phyloP scores from a whole-genome alignment of 2,329 filamentous ascomycete species.

The Podosphaera xanthii region DNA sequence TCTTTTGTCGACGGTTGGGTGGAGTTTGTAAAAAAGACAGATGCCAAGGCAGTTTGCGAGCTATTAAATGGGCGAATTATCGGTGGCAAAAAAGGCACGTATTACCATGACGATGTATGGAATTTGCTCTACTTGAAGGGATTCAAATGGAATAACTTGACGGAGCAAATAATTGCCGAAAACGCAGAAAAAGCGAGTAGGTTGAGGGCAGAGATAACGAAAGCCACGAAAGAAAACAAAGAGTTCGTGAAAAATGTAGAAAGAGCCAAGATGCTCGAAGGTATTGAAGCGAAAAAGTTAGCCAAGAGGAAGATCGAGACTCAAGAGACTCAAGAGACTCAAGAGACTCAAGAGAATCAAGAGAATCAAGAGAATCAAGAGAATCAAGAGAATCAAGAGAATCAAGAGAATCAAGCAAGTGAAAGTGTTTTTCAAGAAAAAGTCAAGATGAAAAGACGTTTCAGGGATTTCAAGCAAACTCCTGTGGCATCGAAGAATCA shows the following conservation, averaged over 20 bases:
- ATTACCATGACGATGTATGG: conserved; percentile 75
- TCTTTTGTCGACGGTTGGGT: conserved; percentile 74
- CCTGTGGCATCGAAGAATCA: conserved; percentile 28
- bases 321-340: conserved; percentile 11
- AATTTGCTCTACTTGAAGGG: conserved; percentile 60
- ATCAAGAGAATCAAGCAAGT: conserved; percentile 8
- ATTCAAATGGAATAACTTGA: conserved; percentile 59
- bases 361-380: conserved; percentile 10
- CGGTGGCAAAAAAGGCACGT: conserved; percentile 62
- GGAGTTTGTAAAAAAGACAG: conserved; percentile 53
- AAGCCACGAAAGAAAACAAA: conserved; percentile 58
- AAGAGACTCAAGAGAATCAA: conserved; percentile 7
- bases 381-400: conserved; percentile 13
- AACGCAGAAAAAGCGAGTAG: conserved; percentile 57
- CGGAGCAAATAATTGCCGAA: conserved; percentile 59
- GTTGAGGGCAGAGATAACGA: conserved; percentile 55
- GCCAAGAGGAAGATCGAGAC: conserved; percentile 21
- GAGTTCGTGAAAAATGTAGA: conserved; percentile 61
- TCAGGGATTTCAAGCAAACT: conserved; percentile 44
- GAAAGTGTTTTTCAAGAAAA: conserved; percentile 14
- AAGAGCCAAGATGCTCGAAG: conserved; percentile 54
- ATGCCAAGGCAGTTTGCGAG: conserved; percentile 56
- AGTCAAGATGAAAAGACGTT: conserved; percentile 6
- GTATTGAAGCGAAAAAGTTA: conserved; percentile 40
- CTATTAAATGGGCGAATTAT: conserved; percentile 57